A percentile compares a stretch with the other conserved stretches of the same genome.
These are phyloP conservation scores for Dactylellina parvicollis DNA, from an alignment of 2,329 filamentous ascomycete species.

Conservation along the genomic window DNA sequence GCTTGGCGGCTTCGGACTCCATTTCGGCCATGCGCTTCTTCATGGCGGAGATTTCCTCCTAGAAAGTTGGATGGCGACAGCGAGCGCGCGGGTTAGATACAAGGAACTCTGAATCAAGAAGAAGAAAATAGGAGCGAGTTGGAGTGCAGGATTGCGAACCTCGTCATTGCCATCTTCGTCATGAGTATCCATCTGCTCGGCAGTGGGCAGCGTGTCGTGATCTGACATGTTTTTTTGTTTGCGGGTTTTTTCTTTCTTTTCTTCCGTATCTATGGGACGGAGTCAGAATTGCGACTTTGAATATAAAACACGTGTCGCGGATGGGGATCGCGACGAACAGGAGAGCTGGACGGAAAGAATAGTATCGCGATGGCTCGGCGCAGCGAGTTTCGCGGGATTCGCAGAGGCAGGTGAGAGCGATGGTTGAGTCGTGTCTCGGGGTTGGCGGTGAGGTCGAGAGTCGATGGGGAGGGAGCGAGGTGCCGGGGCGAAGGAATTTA, in stretches of 20 bases:
- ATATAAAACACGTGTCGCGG: slow-evolving; percentile 7
- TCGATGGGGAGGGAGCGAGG: not conserved
- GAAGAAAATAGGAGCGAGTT: not conserved
- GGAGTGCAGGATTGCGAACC: slow-evolving; percentile 12
- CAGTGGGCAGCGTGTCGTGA: slow-evolving; percentile 48
- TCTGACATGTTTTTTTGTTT: slow-evolving; percentile 34
- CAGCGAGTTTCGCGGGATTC: not conserved
- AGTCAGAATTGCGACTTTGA: slow-evolving; percentile 16
- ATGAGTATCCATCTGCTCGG: slow-evolving; percentile 54
- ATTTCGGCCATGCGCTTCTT: slow-evolving; percentile 87
- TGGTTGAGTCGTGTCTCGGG: not conserved
- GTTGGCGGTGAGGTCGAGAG: not conserved
- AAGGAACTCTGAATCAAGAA: not conserved
- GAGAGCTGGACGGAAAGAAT: not conserved
- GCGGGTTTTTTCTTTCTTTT: not conserved
- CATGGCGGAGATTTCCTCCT: slow-evolving; percentile 87
- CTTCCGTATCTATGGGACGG: not conserved
- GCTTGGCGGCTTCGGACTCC: slow-evolving; percentile 87
- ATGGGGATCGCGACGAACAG: not conserved
- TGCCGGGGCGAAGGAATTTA: slow-evolving; percentile 1
- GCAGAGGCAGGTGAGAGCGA: not conserved
- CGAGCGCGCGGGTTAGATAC: not conserved
- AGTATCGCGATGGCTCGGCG: not conserved
- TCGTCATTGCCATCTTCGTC: slow-evolving; percentile 50
- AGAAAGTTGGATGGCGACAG: slow-evolving; percentile 1